These are phyloP conservation scores for Pichia sp. DNA, from an alignment of 1,139 yeast genomes.

Conservation along the genomic window DNA sequence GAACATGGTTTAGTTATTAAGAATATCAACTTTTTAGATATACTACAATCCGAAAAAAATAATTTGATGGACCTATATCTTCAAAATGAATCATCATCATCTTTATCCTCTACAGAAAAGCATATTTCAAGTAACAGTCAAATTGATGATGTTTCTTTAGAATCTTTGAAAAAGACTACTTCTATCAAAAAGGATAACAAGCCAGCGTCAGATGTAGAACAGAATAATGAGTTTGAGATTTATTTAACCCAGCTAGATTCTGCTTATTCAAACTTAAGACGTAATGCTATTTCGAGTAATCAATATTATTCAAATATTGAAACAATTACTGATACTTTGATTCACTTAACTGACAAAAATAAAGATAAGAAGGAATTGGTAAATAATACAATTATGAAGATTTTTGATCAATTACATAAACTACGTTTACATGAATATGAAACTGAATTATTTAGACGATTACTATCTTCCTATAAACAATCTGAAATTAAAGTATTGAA, in stretches of 20 bases:
- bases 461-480: conserved; percentile 5
- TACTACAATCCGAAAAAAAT: conserved; percentile 2
- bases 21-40: conserved; percentile 10
- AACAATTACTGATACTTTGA: conserved; percentile 1
- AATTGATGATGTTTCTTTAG: neutral
- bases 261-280: conserved; percentile 6
- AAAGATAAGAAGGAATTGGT: neutral
- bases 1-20: conserved; percentile 4
- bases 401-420: conserved; percentile 14
- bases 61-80: conserved; percentile 5
- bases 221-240: neutral
- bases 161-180: neutral
- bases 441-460: conserved; percentile 7
- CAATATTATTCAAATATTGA: conserved; percentile 6
- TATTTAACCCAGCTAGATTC: conserved; percentile 6
- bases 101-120: too few species aligned
- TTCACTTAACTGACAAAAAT: neutral
- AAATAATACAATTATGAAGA: conserved; percentile 6
- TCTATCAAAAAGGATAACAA: neutral
- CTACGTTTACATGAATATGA: conserved; percentile 5
- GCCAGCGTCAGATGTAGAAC: neutral
- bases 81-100: neutral
- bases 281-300: neutral
- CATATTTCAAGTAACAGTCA: neutral
- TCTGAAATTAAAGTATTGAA: conserved; percentile 2